A percentile compares a stretch with the other conserved stretches of the same genome.
Evolutionary conservation across 202 grass and related monocot species (phyloP).

Genomic region (Musa balbisiana): DNA sequence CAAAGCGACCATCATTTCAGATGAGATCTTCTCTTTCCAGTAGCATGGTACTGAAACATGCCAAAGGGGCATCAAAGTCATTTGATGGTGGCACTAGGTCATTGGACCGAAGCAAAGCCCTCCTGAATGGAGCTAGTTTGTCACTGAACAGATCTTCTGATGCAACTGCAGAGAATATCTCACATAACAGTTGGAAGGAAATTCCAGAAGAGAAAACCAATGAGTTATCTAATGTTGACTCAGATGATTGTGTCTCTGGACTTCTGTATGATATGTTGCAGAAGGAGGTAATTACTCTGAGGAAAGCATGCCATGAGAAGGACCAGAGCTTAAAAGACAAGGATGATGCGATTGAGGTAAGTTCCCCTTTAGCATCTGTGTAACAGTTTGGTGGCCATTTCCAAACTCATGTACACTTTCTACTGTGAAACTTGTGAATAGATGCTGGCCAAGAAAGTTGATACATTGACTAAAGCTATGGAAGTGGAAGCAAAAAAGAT

Average conservation of each 20-base stretch:
- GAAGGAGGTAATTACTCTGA: constrained; percentile 82
- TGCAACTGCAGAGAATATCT: constrained; percentile 31
- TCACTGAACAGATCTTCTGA: constrained; percentile 69
- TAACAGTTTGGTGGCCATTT: constrained; percentile 22
- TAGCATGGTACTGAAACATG: constrained; percentile 76
- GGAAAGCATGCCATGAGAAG: constrained; percentile 83
- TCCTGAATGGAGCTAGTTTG: constrained; percentile 42
- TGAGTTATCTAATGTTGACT: constrained; percentile 35
- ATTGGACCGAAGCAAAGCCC: constrained; percentile 54
- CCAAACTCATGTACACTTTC: not conserved
- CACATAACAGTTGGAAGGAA: constrained; percentile 44
- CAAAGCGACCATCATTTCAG: constrained; percentile 84
- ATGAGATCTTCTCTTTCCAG: constrained; percentile 65
- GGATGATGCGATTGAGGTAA: constrained; percentile 99
- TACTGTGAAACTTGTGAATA: constrained; percentile 19
- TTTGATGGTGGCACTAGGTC: constrained; percentile 88
- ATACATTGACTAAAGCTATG: constrained; percentile 95
- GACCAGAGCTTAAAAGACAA: constrained; percentile 96
- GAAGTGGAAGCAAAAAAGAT: constrained; percentile 96
- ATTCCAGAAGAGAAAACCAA: constrained; percentile 49
- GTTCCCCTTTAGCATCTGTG: not conserved
- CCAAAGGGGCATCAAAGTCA: constrained; percentile 91
- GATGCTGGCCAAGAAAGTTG: constrained; percentile 98
- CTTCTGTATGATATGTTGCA: constrained; percentile 95
- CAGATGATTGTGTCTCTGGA: constrained; percentile 68